These are phyloP conservation scores for Peniophora sp. DNA, from an alignment of 1,284 basidiomycete species.

Conservation along the genomic window DNA sequence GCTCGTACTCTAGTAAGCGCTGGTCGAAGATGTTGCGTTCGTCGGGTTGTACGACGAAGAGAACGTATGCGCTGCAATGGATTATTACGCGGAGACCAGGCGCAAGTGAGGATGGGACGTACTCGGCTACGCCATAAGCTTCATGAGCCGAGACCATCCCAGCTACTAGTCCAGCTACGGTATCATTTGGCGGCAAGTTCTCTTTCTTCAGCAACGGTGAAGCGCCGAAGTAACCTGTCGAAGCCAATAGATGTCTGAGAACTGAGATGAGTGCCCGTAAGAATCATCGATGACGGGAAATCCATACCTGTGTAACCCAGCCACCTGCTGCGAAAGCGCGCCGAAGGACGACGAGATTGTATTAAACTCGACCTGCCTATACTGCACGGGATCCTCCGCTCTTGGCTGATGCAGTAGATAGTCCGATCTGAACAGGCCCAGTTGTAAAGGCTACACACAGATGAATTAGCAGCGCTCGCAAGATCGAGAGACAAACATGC, in stretches of 20 bases:
- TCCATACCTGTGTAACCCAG: slow-evolving; percentile 71
- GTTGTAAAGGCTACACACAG: slow-evolving; percentile 61
- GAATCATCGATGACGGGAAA: background rate
- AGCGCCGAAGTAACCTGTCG: slow-evolving; percentile 59
- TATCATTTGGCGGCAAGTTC: slow-evolving; percentile 72
- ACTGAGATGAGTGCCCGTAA: background rate
- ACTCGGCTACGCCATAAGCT: slow-evolving; percentile 60
- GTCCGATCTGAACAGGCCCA: slow-evolving; percentile 95
- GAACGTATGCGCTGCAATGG: slow-evolving; percentile 51
- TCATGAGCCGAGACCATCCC: slow-evolving; percentile 79
- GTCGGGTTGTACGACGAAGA: slow-evolving; percentile 85
- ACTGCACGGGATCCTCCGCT: slow-evolving; percentile 30
- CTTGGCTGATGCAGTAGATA: slow-evolving; percentile 76
- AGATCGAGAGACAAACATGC: background rate
- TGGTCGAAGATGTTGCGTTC: slow-evolving; percentile 99
- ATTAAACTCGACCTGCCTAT: slow-evolving; percentile 99
- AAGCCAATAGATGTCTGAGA: slow-evolving; percentile 55
- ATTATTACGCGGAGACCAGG: background rate
- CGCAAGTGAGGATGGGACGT: slow-evolving; percentile 12
- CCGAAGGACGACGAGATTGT: slow-evolving; percentile 95
- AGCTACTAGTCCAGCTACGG: slow-evolving; percentile 60
- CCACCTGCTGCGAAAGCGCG: slow-evolving; percentile 65
- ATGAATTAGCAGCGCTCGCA: slow-evolving; percentile 1
- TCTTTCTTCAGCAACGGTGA: slow-evolving; percentile 46
- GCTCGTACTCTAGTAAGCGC: slow-evolving; percentile 79